phyloP scores from a whole-genome alignment of 768 basidiomycete genomes.

The Peribolospora baueri region DNA sequence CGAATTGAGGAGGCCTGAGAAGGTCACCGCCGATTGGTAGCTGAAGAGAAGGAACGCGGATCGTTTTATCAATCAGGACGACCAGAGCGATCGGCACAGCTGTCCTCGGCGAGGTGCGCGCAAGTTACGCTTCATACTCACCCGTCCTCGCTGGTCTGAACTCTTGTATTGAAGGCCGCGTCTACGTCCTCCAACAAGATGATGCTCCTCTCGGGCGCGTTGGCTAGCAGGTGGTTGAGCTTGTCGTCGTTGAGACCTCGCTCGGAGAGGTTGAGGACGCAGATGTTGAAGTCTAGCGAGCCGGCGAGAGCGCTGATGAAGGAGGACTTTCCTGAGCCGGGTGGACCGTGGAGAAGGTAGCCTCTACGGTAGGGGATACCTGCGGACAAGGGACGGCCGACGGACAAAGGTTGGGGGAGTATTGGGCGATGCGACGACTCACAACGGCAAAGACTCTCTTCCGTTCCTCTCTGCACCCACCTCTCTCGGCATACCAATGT shows the following conservation, averaged over 20 bases:
- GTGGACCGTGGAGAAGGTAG: slow-evolving; percentile 82
- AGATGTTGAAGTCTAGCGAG: slow-evolving; percentile 77
- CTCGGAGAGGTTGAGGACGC: slow-evolving; percentile 81
- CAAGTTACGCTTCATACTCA: slow-evolving; percentile 21
- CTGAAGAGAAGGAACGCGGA: slow-evolving; percentile 22
- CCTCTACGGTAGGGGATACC: slow-evolving; percentile 94
- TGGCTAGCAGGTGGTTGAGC: slow-evolving; percentile 71
- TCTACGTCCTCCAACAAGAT: slow-evolving; percentile 95
- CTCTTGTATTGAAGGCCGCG: slow-evolving; percentile 82
- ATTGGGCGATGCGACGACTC: not conserved
- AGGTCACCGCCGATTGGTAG: slow-evolving; percentile 84
- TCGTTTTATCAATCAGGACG: not conserved
- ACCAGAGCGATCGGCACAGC: not conserved
- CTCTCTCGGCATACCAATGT: slow-evolving; percentile 91
- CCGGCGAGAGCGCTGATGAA: slow-evolving; percentile 96
- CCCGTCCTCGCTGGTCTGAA: slow-evolving; percentile 80
- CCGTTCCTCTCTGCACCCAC: slow-evolving; percentile 23
- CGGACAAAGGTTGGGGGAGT: not conserved
- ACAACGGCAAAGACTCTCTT: not conserved
- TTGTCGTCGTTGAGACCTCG: slow-evolving; percentile 92
- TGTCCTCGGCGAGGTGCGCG: no score
- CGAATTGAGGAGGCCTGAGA: slow-evolving; percentile 90
- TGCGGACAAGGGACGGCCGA: slow-evolving; percentile 16
- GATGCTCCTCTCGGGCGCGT: slow-evolving; percentile 75
- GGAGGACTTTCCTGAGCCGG: slow-evolving; percentile 93